Base-by-base conservation (phyloP, 2,329 filamentous ascomycete genomes). In the Penicillium sp. region DNA sequence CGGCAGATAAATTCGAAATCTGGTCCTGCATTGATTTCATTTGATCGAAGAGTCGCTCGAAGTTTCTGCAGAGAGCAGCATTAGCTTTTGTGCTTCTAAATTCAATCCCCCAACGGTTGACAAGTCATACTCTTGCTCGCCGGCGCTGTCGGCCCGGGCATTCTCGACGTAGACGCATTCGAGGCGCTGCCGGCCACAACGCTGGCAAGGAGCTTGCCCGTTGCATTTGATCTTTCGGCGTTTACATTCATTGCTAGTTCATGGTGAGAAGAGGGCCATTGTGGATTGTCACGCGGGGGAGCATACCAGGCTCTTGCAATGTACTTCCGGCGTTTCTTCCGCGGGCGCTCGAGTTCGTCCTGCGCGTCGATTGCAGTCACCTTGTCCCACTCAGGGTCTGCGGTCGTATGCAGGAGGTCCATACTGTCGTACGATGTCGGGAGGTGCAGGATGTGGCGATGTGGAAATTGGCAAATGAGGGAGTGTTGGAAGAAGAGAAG, bases 1-100 rank as follows among this genome's bases (percentile, higher is more conserved):
- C 88, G 49, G 85, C 83, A 63, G 86, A 89, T 34, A 97, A 80
- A 54, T 82, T 80, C 41, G 88, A 84, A 61, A 97, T 88, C 70
- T 96, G 91, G 48, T 92, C 87, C 40, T 71, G 67, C 67, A 71
- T 69, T 2, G 58, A 59, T 17, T 42, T 60, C 61, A 71, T 68
- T 43, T 70, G 67, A 1, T 62, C 58, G 26, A 68, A 63, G 1
- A 71, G 54, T 21, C 49, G 60, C 26, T 66, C 61, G 8, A 69
- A 59, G 15, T 65, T 54, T 13, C 64, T 66, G 23, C 4, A 9
- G 3, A 1, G 9, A 6, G 26, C 26, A 52, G 23, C 17, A 40
- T 51, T 15, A 37, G 42, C 27, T 27, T 33, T 15, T 17, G 10
- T 15, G 2, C 4, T 13, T 26, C 10, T 13, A 20, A 20, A n/a